A percentile compares a stretch with the other conserved stretches of the same genome.
Conservation (phyloP, 768 basidiomycete species). For the Trametes maxima region DNA sequence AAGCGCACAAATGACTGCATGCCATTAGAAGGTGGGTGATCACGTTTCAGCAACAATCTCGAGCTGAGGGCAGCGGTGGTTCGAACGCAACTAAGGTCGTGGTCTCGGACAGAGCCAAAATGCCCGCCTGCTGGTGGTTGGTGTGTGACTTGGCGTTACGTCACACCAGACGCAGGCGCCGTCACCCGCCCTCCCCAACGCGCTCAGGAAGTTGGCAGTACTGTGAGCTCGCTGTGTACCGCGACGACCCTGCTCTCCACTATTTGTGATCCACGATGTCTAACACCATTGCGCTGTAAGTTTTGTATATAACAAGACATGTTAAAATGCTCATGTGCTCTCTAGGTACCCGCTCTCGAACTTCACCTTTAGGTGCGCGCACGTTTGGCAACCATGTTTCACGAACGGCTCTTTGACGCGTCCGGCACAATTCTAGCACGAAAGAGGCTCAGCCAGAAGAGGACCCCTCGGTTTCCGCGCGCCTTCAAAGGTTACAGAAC, state of each 20-base stretch:
- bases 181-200: background rate
- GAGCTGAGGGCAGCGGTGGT: too few species aligned
- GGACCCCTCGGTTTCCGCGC: slow-evolving; percentile 93
- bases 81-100: too few species aligned
- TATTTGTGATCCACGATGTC: slow-evolving; percentile 39
- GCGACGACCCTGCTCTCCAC: background rate
- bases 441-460: slow-evolving; percentile 98
- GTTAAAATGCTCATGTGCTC: background rate
- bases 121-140: too few species aligned
- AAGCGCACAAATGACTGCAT: too few species aligned
- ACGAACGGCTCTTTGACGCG: slow-evolving; percentile 2
- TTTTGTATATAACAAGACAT: slow-evolving; percentile 1
- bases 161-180: too few species aligned
- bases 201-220: background rate
- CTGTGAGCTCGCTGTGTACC: background rate
- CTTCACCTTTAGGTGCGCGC: slow-evolving; percentile 82
- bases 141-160: too few species aligned
- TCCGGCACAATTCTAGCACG: slow-evolving; percentile 52
- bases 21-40: too few species aligned
- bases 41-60: too few species aligned
- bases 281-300: slow-evolving; percentile 55
- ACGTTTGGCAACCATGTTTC: background rate
- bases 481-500: slow-evolving; percentile 90
- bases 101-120: too few species aligned
- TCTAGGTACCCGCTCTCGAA: slow-evolving; percentile 82